phyloP scores from a whole-genome alignment of 2,329 filamentous ascomycete genomes.

The Rhytidhysteron rufulum region DNA sequence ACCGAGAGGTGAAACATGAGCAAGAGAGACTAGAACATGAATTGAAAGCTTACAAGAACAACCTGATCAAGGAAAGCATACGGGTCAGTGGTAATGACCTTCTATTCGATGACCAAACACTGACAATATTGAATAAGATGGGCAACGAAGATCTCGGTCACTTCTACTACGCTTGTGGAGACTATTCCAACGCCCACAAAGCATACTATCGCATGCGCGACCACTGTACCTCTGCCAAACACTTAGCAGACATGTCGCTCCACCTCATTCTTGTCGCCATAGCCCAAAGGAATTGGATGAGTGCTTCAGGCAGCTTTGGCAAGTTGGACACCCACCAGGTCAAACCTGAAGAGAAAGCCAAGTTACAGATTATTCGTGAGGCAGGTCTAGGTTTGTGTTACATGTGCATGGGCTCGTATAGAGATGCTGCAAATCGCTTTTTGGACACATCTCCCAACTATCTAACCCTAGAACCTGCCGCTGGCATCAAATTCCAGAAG shows the following conservation, averaged over 20 bases:
- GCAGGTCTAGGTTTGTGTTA: conserved; percentile 59
- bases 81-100: conserved; percentile 52
- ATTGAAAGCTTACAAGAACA: conserved; percentile 91
- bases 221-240: conserved; percentile 77
- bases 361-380: conserved; percentile 62
- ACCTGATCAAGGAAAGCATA: conserved; percentile 95
- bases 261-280: conserved; percentile 73
- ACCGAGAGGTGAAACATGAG: conserved; percentile 64
- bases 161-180: conserved; percentile 76
- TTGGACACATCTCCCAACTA: conserved; percentile 56
- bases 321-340: conserved; percentile 51
- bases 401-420: conserved; percentile 54
- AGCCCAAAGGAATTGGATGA: conserved; percentile 73
- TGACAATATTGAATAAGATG: conserved; percentile 57
- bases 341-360: conserved; percentile 56
- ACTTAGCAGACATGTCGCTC: conserved; percentile 77
- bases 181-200: conserved; percentile 68
- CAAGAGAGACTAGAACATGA: conserved; percentile 76
- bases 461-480: conserved; percentile 37
- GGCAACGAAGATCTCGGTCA: conserved; percentile 87
- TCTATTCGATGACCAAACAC: not conserved
- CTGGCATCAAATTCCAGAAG: conserved; percentile 57
- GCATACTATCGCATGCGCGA: conserved; percentile 84
- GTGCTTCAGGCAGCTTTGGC: conserved; percentile 59
- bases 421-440: conserved; percentile 69